Evolutionary conservation across 345 rosid genomes (phyloP), one percentile per base, ranked within the genome.

Genomic region (Draba incana): DNA sequence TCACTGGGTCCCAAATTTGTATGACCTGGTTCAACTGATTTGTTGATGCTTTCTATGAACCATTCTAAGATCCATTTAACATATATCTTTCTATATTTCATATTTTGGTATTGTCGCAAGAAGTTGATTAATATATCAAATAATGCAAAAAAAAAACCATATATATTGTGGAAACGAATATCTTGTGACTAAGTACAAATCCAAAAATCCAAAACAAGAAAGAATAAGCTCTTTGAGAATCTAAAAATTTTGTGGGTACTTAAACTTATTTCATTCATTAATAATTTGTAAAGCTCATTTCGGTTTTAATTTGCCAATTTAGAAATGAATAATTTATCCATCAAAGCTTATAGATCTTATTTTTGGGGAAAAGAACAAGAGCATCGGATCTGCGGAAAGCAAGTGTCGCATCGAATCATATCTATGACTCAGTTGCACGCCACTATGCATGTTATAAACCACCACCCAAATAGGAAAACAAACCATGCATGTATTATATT

Each of bases 371-470:
- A 14, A 25, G 39, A 47, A 25, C 55, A 68, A 25, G 50, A 49
- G 47, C 31, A 27, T 30, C 9, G n/a, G 43, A 30, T 50, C 38
- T 7, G 46, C 9, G 37, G 27, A 51, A 58, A 59, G 31, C 68
- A 70, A 52, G 58, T 7, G 51, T 59, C 58, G 1, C 24, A 20
- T 16, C 0, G 24, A 28, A 35, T 47, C 51, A 13, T 46, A 47
- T 57, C 16, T 41, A 65, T 65, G 77, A 73, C 67, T 73, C 67
- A 58, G 0, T 14, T 11, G 57, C 60, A 73, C 77, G 71, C 50
- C 71, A 72, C 16, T 10, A 35, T 64, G 44, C 58, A 55, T 64
- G 56, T 70, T 41, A 57, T 2, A 45, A 16, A 35, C 10, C 38
- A 3, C 8, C 35, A 35, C 38, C 38, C 38, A 35, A 35, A 1